Evolutionary conservation across 2,329 filamentous ascomycete genomes (phyloP), one percentile per base, ranked within the genome.

Genomic region (Beauveria rudraprayagi): DNA sequence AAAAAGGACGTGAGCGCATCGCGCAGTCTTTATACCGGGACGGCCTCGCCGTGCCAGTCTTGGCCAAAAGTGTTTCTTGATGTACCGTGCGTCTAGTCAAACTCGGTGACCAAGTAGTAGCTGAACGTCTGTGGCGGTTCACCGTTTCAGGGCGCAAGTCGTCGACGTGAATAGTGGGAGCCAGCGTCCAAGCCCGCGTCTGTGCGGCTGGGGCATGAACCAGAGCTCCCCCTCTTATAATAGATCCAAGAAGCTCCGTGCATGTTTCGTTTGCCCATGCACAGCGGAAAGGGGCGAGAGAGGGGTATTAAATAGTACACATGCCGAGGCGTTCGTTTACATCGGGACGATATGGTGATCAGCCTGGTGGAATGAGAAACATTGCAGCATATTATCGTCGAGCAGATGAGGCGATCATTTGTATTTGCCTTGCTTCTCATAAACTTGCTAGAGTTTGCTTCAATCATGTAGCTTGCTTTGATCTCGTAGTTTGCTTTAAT

Each of bases 181-280:
- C 41, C 16, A 6, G 26, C 54, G 55, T 57, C 55, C 55, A 57
- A 57, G 55, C 55, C 44, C 55, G 34, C 30, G 44, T 50, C 55
- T 50, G 55, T 57, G 55, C 55, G 46, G 46, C 34, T 34, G 55
- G 16, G 34, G 44, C 22, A 50, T 57, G 55, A 50, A 43, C 19
- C 30, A 16, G 26, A 19, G 4, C 22, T 37, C 19, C 43, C 14
- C 14, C 11, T 17, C 19, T 11, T n/a, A 50, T 50, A 19, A 56
- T 41, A 28, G 28, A 14, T 10, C 5, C 11, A 41, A 6, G 17
- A 57, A 22, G 30, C 22, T 28, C 55, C 44, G 55, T 50, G 55
- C 55, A 41, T 57, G 34, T 41, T 41, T 50, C 44, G 22, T 14
- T 37, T 37, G 26, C 3, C 28, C 28, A 24, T 22, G 2, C 26